Base-by-base conservation (phyloP, 129 eudicot genomes). In the Flaveria trinervia region DNA sequence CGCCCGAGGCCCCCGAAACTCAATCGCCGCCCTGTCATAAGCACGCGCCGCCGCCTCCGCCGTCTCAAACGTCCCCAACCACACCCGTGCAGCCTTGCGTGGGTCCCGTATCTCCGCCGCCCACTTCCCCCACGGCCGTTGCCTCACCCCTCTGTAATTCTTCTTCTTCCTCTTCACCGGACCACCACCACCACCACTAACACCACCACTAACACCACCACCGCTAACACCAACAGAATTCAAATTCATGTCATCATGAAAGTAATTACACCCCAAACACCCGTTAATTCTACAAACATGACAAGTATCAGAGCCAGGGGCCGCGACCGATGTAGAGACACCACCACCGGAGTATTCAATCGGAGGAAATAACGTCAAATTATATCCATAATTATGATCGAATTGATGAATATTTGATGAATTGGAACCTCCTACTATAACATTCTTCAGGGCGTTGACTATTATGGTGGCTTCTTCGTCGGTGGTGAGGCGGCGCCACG, bases 121-220 rank as follows among this genome's bases (percentile, higher is more conserved):
- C 92, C 92, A 90, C 74, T 90, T 90, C 17, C 96, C 96, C 90
- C 90, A 85, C 28, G 96, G 96, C 82, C 96, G 69, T 77, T 89
- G 96, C 43, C 96, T 43, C 9, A 89, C 96, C 11, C 96, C 92
- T 76, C 96, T 85, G 87, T 87, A 89, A 71, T 89, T 89, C 85
- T 91, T 91, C 87, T 91, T 90, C 82, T 83, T 92, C 79, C 81
- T 91, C 86, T 60, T 85, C 3, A 64, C 39, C 72, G 75, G 82
- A 44, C 76, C 82, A 11, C 70, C 83, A 0, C 18, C 60, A 13
- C 79, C 23, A 7, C 26, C 76, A 14, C 43, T 50, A 0, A 54
- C 43, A 5, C 70, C 49, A 1, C 79, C 68, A 0, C 61, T 46
- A 0, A 2, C 23, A 0, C 70, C 59, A 0, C 49, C 49, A 2